Evolutionary conservation across 2,329 filamentous ascomycete species (phyloP).

Genomic region (Corniculantispora saksenae): DNA sequence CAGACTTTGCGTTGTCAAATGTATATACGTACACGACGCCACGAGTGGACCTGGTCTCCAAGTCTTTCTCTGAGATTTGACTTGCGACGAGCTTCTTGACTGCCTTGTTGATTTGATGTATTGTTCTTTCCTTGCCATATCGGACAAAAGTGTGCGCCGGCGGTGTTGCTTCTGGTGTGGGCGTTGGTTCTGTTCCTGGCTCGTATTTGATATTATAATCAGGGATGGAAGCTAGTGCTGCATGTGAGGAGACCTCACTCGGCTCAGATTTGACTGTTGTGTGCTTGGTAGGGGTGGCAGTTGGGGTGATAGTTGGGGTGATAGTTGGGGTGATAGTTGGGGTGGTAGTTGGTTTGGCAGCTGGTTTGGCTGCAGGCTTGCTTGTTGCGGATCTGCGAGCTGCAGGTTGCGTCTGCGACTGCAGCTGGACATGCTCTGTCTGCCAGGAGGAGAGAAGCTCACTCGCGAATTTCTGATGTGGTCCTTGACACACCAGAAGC

Average conservation of each 20-base stretch:
- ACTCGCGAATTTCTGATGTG: constrained; percentile 8
- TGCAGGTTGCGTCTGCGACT: background rate
- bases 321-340: background rate
- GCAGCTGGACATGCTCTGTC: constrained; percentile 11
- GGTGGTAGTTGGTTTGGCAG: background rate
- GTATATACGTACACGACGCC: constrained; percentile 31
- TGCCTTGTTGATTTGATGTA: constrained; percentile 21
- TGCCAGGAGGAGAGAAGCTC: constrained; percentile 21
- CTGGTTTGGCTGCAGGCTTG: background rate
- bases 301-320: background rate
- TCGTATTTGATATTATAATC: background rate
- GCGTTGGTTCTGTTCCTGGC: background rate
- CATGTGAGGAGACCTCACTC: background rate
- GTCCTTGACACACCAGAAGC: constrained; percentile 23
- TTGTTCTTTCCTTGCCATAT: constrained; percentile 19
- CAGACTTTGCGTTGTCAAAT: constrained; percentile 24
- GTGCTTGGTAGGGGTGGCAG: background rate
- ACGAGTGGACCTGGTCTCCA: background rate
- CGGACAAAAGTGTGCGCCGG: constrained; percentile 24
- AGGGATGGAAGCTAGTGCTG: background rate
- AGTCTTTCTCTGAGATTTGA: background rate
- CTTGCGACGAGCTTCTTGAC: constrained; percentile 23
- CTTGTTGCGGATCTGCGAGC: background rate
- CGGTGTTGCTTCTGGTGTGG: background rate
- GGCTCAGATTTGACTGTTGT: background rate